Conservation (phyloP, 306 rosid genomes). For the Pyrus betulifolia region DNA sequence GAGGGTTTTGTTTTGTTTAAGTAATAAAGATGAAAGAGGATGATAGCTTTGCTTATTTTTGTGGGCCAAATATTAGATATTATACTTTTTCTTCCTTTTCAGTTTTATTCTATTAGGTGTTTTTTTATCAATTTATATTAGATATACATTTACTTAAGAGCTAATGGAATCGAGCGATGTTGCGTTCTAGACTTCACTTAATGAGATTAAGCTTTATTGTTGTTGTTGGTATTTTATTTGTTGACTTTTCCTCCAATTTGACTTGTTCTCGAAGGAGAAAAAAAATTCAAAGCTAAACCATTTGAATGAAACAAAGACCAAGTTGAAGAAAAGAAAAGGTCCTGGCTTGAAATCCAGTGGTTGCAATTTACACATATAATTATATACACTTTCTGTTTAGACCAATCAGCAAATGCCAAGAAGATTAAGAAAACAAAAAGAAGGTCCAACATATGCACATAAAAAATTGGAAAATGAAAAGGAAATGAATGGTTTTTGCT, state of each 20-base stretch:
- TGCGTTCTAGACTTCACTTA: no score
- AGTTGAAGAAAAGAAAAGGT: neutral
- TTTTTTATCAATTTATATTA: no score
- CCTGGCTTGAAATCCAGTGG: neutral
- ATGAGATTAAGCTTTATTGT: no score
- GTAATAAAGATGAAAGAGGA: no score
- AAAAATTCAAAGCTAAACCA: neutral
- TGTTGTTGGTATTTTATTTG: no score
- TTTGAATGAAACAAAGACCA: neutral
- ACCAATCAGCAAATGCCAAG: neutral
- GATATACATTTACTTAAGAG: no score
- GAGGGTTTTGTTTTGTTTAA: no score
- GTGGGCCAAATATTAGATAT: no score
- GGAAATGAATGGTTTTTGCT: neutral
- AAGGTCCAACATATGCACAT: neutral
- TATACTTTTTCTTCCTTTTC: neutral
- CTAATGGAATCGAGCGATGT: no score
- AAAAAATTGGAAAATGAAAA: neutral
- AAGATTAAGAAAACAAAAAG: neutral
- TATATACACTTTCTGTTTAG: neutral
- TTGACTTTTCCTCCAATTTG: conserved; percentile 8
- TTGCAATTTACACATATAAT: neutral
- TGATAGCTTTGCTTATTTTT: no score
- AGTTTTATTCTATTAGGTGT: neutral
- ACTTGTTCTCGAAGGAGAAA: neutral